Evolutionary conservation across 1,139 yeast species (phyloP).

Genomic region (Kurtzmaniella quercitrusa): DNA sequence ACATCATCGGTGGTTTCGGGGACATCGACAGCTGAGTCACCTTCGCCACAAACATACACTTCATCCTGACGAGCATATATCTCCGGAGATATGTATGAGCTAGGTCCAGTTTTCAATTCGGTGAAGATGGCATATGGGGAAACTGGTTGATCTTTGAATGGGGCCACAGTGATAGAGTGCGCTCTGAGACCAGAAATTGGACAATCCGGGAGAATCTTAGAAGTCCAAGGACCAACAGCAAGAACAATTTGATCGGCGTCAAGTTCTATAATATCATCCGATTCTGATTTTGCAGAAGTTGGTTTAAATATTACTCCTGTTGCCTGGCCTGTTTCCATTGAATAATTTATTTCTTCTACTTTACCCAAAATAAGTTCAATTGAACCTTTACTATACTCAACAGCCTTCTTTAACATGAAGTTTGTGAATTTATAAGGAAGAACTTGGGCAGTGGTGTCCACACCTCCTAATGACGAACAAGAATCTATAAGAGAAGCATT

Average conservation of each 20-base stretch:
- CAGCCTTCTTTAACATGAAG: conserved; percentile 72
- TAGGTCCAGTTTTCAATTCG: conserved; percentile 67
- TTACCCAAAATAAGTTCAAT: conserved; percentile 82
- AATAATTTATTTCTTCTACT: conserved; percentile 63
- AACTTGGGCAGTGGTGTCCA: conserved; percentile 91
- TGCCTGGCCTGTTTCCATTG: conserved; percentile 60
- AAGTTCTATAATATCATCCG: conserved; percentile 35
- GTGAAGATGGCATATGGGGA: conserved; percentile 94
- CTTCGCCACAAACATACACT: conserved; percentile 96
- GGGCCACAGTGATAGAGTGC: conserved; percentile 88
- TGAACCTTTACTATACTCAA: conserved; percentile 66
- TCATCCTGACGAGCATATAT: conserved; percentile 94
- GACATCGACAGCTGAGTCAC: conserved; percentile 82
- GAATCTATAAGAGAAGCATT: conserved; percentile 58
- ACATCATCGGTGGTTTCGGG: conserved; percentile 96
- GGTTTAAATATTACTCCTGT: conserved; percentile 66
- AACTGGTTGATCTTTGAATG: conserved; percentile 64
- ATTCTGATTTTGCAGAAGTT: conserved; percentile 42
- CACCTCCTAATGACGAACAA: conserved; percentile 81
- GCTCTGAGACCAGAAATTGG: conserved; percentile 92
- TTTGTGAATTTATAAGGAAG: conserved; percentile 94
- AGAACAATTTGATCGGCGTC: conserved; percentile 75
- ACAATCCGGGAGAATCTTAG: conserved; percentile 82
- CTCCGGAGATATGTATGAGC: conserved; percentile 80
- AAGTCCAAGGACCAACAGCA: conserved; percentile 96